Percentiles rank a stretch among this genome's conserved stretches.
Evolutionary conservation across 371 early-diverging fungal genomes (phyloP).

Genomic region (Rhizopus sp.): DNA sequence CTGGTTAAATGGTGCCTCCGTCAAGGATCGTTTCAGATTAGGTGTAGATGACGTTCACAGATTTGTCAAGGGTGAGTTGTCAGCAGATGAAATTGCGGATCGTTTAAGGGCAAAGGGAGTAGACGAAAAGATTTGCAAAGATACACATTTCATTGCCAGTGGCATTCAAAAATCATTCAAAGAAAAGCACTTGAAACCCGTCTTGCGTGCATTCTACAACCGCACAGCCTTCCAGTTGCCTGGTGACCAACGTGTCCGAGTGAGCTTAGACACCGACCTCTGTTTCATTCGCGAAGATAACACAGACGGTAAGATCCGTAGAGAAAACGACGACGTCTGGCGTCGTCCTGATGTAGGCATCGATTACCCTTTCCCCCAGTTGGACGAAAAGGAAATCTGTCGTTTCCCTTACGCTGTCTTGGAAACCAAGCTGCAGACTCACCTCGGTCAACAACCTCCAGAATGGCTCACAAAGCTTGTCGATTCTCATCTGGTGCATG

Average conservation of each 20-base stretch:
- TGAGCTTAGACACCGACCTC: slow-evolving; percentile 95
- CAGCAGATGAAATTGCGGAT: slow-evolving; percentile 82
- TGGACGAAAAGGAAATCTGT: slow-evolving; percentile 75
- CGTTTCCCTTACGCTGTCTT: slow-evolving; percentile 95
- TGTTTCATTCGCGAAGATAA: slow-evolving; percentile 96
- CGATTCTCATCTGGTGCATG: slow-evolving; percentile 86
- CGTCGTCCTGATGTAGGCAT: slow-evolving; percentile 84
- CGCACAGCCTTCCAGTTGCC: slow-evolving; percentile 98
- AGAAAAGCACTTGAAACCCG: slow-evolving; percentile 82
- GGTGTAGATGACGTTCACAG: slow-evolving; percentile 41
- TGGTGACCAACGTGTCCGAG: slow-evolving; percentile 92
- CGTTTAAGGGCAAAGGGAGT: slow-evolving; percentile 66
- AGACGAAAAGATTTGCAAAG: slow-evolving; percentile 50
- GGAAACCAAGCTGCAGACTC: slow-evolving; percentile 95
- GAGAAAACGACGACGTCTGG: slow-evolving; percentile 81
- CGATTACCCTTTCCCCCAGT: slow-evolving; percentile 82
- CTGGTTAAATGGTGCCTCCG: slow-evolving; percentile 93
- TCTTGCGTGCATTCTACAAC: slow-evolving; percentile 92
- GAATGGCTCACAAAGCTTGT: slow-evolving; percentile 90
- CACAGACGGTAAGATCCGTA: slow-evolving; percentile 50
- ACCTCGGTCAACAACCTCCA: slow-evolving; percentile 86
- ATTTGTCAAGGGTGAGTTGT: slow-evolving; percentile 75
- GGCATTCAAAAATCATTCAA: slow-evolving; percentile 80
- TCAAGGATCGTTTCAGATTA: slow-evolving; percentile 48
- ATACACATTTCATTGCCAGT: slow-evolving; percentile 26